Base-by-base conservation (phyloP, 352 stramenopile genomes). In the Blastocystis hominis region DNA sequence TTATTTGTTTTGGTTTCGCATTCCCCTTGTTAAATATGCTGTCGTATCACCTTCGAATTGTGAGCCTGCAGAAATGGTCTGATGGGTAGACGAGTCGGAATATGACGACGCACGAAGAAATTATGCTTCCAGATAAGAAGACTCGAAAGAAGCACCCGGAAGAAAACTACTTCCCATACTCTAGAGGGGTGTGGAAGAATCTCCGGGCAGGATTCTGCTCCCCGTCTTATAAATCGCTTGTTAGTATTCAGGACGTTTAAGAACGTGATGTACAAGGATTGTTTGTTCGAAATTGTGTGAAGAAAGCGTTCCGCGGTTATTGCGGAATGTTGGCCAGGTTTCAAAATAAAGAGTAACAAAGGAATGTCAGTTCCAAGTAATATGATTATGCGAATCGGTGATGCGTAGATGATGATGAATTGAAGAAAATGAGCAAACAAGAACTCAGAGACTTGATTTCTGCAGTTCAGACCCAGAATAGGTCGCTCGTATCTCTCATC, bases 101-200 rank as follows among this genome's bases (percentile, higher is more conserved):
- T 40, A 47, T 84, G 72, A 84, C 72, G 40, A 84, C 72, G 38
- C 72, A 84, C 62, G 72, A 84, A 42, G 72, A 84, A 53, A 84
- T 84, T 20, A 6, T 24, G 30, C 30, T 84, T 2, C 72, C 72
- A 30, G n/a, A 4, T 40, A 54, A 44, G 36, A 68, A 69, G 55
- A 46, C 34, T 36, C 30, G 46, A 34, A 84, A 66, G 50, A 84
- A 54, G 36, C 36, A 84, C 47, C 72, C 72, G 4, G 20, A 84
- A 44, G 30, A n/a, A 9, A 64, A 68, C n/a, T 84, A 84, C 38
- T 84, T 47, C 56, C 72, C 72, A 3, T 66, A 68, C 56, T 84
- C 72, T 15, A 34, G 47, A 44, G 72, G 72, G 7, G 17, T 13
- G 3, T 55, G 56, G 15, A 84, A 84, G 4, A 84, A 84, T 42